A percentile compares a stretch with the other conserved stretches of the same genome.
These are phyloP conservation scores for Candida hungchunana DNA, from an alignment of 805 yeast species.

Conservation along the genomic window DNA sequence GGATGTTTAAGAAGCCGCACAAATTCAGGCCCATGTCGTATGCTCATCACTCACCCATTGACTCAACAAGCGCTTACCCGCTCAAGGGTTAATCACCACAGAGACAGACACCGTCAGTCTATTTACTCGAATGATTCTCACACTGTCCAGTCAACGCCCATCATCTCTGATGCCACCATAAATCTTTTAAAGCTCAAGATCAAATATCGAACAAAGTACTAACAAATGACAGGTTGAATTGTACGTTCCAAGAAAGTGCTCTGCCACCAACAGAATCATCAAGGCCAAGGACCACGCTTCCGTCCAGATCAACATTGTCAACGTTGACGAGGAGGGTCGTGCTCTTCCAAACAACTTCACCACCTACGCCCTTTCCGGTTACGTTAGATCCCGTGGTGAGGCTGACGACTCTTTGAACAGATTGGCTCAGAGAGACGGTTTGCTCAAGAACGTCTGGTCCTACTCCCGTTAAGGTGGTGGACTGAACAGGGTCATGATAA, in stretches of 20 bases:
- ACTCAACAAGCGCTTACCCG: too few species aligned
- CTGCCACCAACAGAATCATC: constrained; percentile 99
- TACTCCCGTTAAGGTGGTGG: constrained; percentile 71
- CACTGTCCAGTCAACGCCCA: too few species aligned
- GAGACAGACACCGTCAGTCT: too few species aligned
- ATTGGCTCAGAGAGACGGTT: constrained; percentile 98
- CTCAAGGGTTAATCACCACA: too few species aligned
- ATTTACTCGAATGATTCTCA: too few species aligned
- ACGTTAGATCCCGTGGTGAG: constrained; percentile 98
- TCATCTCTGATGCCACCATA: too few species aligned
- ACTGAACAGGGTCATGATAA: constrained; percentile 3
- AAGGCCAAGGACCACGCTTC: constrained; percentile 99
- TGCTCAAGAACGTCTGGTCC: constrained; percentile 93
- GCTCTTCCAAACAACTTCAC: constrained; percentile 86
- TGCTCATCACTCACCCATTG: too few species aligned
- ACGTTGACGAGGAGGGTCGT: constrained; percentile 95
- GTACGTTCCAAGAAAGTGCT: constrained; percentile 99
- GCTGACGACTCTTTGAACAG: constrained; percentile 99
- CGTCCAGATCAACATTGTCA: constrained; percentile 97
- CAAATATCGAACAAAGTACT: constrained; percentile 17
- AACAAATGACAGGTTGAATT: constrained; percentile 73
- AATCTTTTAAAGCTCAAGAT: too few species aligned
- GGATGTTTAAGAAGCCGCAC: too few species aligned
- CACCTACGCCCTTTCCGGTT: constrained; percentile 96
- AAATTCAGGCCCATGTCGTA: too few species aligned